Base-by-base conservation (phyloP, 164 flowering plant species). In the Aristolochia contorta region DNA sequence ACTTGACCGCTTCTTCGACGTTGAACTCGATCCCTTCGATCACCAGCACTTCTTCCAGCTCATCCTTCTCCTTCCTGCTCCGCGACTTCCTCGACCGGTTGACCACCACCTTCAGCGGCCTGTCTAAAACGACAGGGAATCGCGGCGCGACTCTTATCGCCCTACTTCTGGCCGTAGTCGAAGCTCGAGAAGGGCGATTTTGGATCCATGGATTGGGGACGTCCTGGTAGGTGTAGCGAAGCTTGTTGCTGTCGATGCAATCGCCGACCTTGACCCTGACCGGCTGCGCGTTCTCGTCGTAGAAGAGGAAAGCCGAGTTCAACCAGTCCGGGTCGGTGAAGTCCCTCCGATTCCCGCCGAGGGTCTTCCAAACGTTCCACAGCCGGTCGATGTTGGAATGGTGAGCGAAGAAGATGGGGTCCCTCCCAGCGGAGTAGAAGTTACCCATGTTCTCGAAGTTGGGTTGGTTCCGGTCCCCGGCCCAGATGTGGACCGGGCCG, bases 31-130 rank as follows among this genome's bases (percentile, higher is more conserved):
- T 77, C 25, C 74, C 76, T 3, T 80, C 72, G 2, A 85, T 64
- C 59, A 80, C 79, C 68, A 83, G 41, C 15, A 79, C 53, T 66
- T 85, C 91, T 61, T 83, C 88, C 27, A 76, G 77, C 2, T 68
- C 77, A 4, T 86, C 84, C 59, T 81, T 79, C 61, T 79, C 80
- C 54, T 68, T 67, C 63, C 53, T 75, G 56, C 76, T 78, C 66
- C 85, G 72, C 45, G 72, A 65, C 61, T 72, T 77, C 80, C 43
- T 80, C 1, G 81, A 78, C 74, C 91, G 71, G 21, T 61, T 19
- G 16, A 85, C 84, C 56, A 47, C 18, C 0, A 64, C 56, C 15
- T 67, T 69, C 16, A 83, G 30, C 23, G 12, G 14, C 24, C 7
- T 37, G 9, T 37, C 7, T 10, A 37, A 37, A 37, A 3, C 10